These are phyloP conservation scores for Phytophthora idaei DNA, from an alignment of 352 stramenopile species.

Conservation along the genomic window DNA sequence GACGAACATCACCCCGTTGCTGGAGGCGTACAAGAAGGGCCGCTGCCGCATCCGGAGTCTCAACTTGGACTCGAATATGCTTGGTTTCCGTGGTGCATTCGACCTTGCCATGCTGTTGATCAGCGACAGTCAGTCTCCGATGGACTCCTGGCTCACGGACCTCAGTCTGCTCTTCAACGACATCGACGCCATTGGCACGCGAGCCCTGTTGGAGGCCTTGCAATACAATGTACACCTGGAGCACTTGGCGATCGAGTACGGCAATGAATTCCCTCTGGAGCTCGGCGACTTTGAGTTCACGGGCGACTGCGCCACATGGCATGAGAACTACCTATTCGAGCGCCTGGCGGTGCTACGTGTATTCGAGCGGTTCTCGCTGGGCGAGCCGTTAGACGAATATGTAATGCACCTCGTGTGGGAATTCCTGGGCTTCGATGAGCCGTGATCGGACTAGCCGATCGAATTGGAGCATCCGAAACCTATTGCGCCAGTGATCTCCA, in stretches of 20 bases:
- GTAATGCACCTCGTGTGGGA: slow-evolving; percentile 62
- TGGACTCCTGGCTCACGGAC: slow-evolving; percentile 46
- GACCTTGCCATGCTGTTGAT: slow-evolving; percentile 66
- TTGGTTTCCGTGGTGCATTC: slow-evolving; percentile 60
- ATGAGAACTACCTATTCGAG: slow-evolving; percentile 55
- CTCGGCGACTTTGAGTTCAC: slow-evolving; percentile 58
- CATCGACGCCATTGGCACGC: slow-evolving; percentile 58
- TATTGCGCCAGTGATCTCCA: slow-evolving; percentile 28
- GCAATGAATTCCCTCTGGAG: slow-evolving; percentile 59
- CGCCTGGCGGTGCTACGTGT: slow-evolving; percentile 50
- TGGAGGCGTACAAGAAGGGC: slow-evolving; percentile 57
- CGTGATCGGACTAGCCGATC: slow-evolving; percentile 30
- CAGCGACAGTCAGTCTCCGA: slow-evolving; percentile 48
- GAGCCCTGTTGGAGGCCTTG: slow-evolving; percentile 50
- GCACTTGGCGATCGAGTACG: slow-evolving; percentile 58
- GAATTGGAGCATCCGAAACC: slow-evolving; percentile 21
- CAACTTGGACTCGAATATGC: slow-evolving; percentile 61
- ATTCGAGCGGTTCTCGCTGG: slow-evolving; percentile 52
- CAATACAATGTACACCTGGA: slow-evolving; percentile 61
- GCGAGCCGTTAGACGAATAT: slow-evolving; percentile 44
- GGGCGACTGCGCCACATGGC: slow-evolving; percentile 48
- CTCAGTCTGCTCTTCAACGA: slow-evolving; percentile 63
- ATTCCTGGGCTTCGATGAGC: slow-evolving; percentile 54
- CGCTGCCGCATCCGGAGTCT: slow-evolving; percentile 51
- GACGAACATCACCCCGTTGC: slow-evolving; percentile 53